Base-by-base conservation (phyloP, 257 asterid species). In the Primulina huaijiensis region DNA sequence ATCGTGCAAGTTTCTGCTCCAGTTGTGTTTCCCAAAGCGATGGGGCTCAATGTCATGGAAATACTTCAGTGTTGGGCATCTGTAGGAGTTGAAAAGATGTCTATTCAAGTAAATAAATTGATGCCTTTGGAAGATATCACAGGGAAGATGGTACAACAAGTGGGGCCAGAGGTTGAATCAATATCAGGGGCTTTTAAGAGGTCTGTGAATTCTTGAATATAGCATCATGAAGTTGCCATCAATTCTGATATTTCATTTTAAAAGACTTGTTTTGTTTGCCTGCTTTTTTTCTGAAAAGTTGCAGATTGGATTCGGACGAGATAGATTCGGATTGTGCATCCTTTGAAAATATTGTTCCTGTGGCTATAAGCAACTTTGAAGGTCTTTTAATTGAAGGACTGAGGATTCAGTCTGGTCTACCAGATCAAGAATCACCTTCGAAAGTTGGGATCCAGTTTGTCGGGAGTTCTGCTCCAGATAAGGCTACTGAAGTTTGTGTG, bases 41-140 rank as follows among this genome's bases (percentile, higher is more conserved):
- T 90, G 90, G 97, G 97, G 67, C 75, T 69, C 66, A 80, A 67
- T 16, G 58, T 75, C 57, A 71, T 82, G 85, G 95, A 92, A 74
- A 80, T 75, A 69, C 75, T 92, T 53, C 82, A 75, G 67, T 60
- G 74, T 69, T 92, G 95, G 96, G 92, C 95, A 67, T 79, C 84
- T 6, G 85, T 23, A 67, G 96, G 98, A 78, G 83, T 82, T 60
- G 85, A 85, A 67, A 83, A 78, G 73, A 83, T 90, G 92, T 80
- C 77, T 75, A 35, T 60, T 67, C 89, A 83, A 77, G 82, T 78
- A 62, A 82, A 81, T 43, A 81, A 80, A 34, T 72, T 87, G 83
- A 82, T 90, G 90, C 90, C 89, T 80, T 77, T 90, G 81, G 95
- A 84, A 75, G 93, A 90, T 68, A 77, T 88, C 75, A 88, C 92